Evolutionary conservation across 306 rosid species (phyloP), one percentile per base, ranked within the genome.

Genomic region (Prunus mume): DNA sequence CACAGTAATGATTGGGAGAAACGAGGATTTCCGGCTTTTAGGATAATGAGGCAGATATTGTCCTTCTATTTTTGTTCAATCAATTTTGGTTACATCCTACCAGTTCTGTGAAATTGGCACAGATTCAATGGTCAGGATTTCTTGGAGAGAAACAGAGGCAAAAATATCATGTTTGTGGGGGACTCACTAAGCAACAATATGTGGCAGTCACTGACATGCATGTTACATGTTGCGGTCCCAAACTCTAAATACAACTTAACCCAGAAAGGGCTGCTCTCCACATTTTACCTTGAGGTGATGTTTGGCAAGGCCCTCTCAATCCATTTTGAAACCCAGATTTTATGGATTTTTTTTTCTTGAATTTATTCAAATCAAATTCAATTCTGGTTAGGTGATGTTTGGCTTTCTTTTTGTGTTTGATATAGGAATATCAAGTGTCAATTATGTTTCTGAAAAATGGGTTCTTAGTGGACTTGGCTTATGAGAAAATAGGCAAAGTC

Each of bases 201-300:
- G 90, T 92, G 96, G 96, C 96, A 90, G 22, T 92, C 97, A 76
- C 86, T 90, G 1, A 65, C 86, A 13, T 92, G 93, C 81, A 79
- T 92, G 88, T 85, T 92, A 22, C 87, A 92, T 80, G 69, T 28
- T 55, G 78, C 96, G 4, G 82, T 82, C 24, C 96, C 91, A 28
- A 1, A 51, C 32, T 83, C 93, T 71, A 84, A 73, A 12, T 88
- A 81, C 71, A 78, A 80, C 20, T 54, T 83, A 12, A 78, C 18
- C 43, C 82, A 50, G 20, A 13, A 80, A 7, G 74, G 69, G 60
- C 67, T 60, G 18, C 85, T 86, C 58, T 68, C 52, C 30, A 78
- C 76, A 5, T 87, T 88, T 82, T 74, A 62, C 50, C 77, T 92
- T 75, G 81, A 60, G 80, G 97, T 90, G 76, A 27, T 13, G 15